Evolutionary conservation across 2,329 filamentous ascomycete genomes (phyloP), one percentile per base, ranked within the genome.

Genomic region (Pseudovirgaria hyperparasitica): DNA sequence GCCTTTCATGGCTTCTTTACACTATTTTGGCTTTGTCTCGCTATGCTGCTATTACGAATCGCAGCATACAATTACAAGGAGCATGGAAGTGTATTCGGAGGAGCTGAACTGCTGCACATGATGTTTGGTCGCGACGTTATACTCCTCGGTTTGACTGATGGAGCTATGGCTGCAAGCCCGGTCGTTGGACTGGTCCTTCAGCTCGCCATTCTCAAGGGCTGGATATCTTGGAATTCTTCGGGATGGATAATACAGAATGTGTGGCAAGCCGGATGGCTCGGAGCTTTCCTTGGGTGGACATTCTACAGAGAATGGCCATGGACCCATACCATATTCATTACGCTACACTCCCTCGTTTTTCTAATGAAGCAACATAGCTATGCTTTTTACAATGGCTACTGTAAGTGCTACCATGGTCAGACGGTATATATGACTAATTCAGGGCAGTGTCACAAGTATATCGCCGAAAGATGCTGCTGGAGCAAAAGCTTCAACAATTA

Each of bases 361-460:
- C 48, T 86, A 14, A 86, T 86, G 81, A 87, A 87, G 57, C 78
- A 84, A 52, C 81, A 85, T 46, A 78, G 74, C 11, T 85, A 82
- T 43, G 67, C 76, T 4, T 82, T 82, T 39, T 85, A 82, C 51
- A 86, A 85, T 40, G 80, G 81, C 5, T 69, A 85, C 35, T 58
- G 57, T 59, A 47, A 40, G 55, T 44, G 17, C 8, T 16, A 14
- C 11, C 18, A 34, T 18, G 35, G 25, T 10, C 4, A 12, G 10
- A 13, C 6, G 7, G n/a, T 4, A 22, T 8, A 14, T 25, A 12
- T 28, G 18, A 24, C 33, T 29, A 28, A 19, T 17, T 2, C 19
- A n/a, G 4, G 5, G 11, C 22, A 53, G 55, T 76, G 26, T 82
- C 68, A 3, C 65, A 69, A 12, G 57, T 70, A 3, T 70, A 73